These are phyloP conservation scores for Tilletia walkeri DNA, from an alignment of 1,284 basidiomycete species.

Conservation along the genomic window DNA sequence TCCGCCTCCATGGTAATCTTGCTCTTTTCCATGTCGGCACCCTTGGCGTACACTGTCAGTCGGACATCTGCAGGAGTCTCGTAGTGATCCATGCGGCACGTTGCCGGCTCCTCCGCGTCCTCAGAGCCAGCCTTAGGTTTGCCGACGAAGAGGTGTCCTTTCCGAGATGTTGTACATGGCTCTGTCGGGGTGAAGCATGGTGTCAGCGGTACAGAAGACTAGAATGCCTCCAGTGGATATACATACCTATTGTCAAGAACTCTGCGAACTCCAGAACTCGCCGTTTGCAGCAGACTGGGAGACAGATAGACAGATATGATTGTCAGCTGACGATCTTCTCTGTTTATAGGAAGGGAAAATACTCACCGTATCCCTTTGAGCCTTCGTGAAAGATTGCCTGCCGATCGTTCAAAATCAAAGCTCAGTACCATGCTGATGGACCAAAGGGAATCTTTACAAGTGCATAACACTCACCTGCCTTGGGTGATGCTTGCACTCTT, in stretches of 20 bases:
- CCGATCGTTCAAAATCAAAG: background rate
- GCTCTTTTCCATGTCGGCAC: constrained; percentile 36
- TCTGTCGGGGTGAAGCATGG: constrained; percentile 15
- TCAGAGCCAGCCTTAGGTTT: constrained; percentile 24
- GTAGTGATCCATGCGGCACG: constrained; percentile 53
- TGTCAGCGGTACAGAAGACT: background rate
- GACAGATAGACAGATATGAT: background rate
- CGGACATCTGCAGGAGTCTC: constrained; percentile 51
- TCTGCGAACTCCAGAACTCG: constrained; percentile 53
- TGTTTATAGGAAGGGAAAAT: background rate
- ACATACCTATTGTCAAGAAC: constrained; percentile 42
- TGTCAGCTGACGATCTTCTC: background rate
- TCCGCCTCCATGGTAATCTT: constrained; percentile 39
- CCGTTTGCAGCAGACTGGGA: constrained; percentile 43
- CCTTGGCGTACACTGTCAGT: constrained; percentile 51
- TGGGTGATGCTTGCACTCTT: constrained; percentile 45
- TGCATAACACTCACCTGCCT: background rate
- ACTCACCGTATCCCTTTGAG: constrained; percentile 34
- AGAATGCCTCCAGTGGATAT: background rate
- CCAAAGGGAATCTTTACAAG: background rate
- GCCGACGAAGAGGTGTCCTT: constrained; percentile 48
- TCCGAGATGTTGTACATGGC: constrained; percentile 42
- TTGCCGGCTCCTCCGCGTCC: constrained; percentile 31
- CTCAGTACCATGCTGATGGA: constrained; percentile 25
- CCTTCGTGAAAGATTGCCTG: constrained; percentile 54